Evolutionary conservation across 441 rosid genomes (phyloP), one percentile per base, ranked within the genome.

Genomic region (Croton laevigatus): DNA sequence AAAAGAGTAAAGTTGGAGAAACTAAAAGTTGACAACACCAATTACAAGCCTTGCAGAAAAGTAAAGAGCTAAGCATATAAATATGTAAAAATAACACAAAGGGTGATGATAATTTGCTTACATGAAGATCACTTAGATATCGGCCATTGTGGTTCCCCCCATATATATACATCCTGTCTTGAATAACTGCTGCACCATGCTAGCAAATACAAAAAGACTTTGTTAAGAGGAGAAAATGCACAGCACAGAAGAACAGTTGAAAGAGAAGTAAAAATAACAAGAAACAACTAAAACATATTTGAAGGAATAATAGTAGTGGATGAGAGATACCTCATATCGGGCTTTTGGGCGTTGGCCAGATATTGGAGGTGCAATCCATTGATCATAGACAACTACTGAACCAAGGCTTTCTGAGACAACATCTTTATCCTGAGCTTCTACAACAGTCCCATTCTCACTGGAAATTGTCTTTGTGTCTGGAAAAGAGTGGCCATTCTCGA

Each of bases 121-220:
- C 99, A 84, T 90, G 88, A 73, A 96, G 91, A 86, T 93, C 98
- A 77, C 83, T 87, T 65, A 93, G 97, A 83, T 93, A 93, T 51
- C 97, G 97, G 17, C 99, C 99, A 78, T 96, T 96, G 75, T 93
- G 99, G 81, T 93, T 96, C 81, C 99, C 99, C 68, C 98, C 99
- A 76, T 76, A 88, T 66, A 93, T 60, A 76, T 96, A 96, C 99
- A 96, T 91, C 81, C 87, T 90, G 75, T 96, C 97, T 78, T 89
- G 92, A 82, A 96, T 68, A 73, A 89, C 87, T 68, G 89, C 94
- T 72, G 96, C 97, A 70, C 91, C 99, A 76, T 96, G 99, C 99
- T 96, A 89, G 65, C 77, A 76, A 67, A 72, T 53, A 73, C 23
- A 45, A 81, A 65, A 46, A 64, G 32, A 37, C 20, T 48, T 65